Evolutionary conservation across 176 grass and related monocot genomes (phyloP).

Genomic region (Urochloa ruziziensis): DNA sequence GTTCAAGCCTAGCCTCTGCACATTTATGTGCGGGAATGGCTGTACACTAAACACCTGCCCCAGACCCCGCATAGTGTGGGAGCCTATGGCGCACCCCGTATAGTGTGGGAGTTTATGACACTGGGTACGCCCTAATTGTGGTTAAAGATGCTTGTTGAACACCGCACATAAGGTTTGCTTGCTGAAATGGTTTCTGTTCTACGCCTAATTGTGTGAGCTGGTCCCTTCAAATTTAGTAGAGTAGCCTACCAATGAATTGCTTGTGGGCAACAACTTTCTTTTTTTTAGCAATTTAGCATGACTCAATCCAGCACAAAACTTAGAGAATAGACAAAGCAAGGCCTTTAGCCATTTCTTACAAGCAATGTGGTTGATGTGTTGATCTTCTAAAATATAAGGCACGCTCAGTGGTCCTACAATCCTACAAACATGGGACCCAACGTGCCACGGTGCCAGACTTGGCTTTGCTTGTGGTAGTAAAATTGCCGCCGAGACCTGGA

Average conservation of each 20-base stretch:
- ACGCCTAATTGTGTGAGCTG: not conserved
- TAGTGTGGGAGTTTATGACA: no score
- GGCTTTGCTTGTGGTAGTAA: no score
- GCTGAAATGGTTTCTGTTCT: not conserved
- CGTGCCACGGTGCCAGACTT: no score
- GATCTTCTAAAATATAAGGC: not conserved
- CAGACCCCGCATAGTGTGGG: no score
- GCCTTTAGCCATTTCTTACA: not conserved
- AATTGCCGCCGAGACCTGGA: no score
- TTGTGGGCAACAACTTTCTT: not conserved
- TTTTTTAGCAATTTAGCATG: slow-evolving; percentile 6
- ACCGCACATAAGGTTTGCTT: not conserved
- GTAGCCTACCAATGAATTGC: not conserved
- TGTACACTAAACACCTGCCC: no score
- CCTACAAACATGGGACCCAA: not conserved
- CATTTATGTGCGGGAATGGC: no score
- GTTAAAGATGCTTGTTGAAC: not conserved
- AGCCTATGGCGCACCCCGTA: no score
- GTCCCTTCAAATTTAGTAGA: not conserved
- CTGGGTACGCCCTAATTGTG: no score
- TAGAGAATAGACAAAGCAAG: not conserved
- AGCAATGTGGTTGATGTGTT: slow-evolving; percentile 15
- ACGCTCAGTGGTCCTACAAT: no score
- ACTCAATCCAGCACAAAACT: not conserved
- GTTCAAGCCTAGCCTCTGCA: no score